A percentile compares a stretch with the other conserved stretches of the same genome.
These are phyloP conservation scores for Ophiocordyceps australis DNA, from an alignment of 2,329 filamentous ascomycete species.

Conservation along the genomic window DNA sequence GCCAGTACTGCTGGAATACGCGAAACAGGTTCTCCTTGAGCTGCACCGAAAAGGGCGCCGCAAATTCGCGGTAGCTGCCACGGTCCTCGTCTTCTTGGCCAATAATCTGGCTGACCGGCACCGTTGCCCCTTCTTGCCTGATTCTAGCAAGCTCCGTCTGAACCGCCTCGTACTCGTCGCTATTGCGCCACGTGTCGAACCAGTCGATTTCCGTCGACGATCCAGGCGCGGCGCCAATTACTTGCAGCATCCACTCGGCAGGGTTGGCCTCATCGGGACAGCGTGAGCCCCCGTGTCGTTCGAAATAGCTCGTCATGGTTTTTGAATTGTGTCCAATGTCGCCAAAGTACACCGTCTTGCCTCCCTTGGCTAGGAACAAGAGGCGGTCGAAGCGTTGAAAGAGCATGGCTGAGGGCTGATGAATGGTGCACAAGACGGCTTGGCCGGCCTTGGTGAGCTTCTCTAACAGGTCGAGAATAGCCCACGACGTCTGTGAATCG, in stretches of 20 bases:
- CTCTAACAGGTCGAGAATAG: constrained; percentile 72
- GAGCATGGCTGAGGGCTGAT: constrained; percentile 89
- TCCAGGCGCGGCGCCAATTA: constrained; percentile 45
- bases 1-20: constrained; percentile 86
- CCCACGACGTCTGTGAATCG: constrained; percentile 86
- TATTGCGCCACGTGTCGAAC: constrained; percentile 42
- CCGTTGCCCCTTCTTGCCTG: constrained; percentile 11
- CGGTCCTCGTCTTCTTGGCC: constrained; percentile 15
- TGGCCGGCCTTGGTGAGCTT: constrained; percentile 80
- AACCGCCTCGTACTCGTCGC: constrained; percentile 34
- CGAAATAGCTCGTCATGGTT: constrained; percentile 57
- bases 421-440: constrained; percentile 91
- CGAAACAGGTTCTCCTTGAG: constrained; percentile 49
- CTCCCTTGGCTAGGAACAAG: constrained; percentile 59
- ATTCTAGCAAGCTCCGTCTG: constrained; percentile 39
- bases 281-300: constrained; percentile 45
- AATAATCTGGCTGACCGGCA: constrained; percentile 3
- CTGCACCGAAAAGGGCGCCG: constrained; percentile 54
- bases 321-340: constrained; percentile 56
- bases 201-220: constrained; percentile 46
- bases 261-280: constrained; percentile 59
- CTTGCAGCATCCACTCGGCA: constrained; percentile 61
- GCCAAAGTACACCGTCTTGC: constrained; percentile 67
- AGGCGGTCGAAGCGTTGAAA: constrained; percentile 82
- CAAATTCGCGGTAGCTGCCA: constrained; percentile 54